Percentiles rank a stretch among this genome's conserved stretches.
These are phyloP conservation scores for Pochonia chlamydosporia DNA, from an alignment of 2,329 filamentous ascomycete genomes.

Conservation along the genomic window DNA sequence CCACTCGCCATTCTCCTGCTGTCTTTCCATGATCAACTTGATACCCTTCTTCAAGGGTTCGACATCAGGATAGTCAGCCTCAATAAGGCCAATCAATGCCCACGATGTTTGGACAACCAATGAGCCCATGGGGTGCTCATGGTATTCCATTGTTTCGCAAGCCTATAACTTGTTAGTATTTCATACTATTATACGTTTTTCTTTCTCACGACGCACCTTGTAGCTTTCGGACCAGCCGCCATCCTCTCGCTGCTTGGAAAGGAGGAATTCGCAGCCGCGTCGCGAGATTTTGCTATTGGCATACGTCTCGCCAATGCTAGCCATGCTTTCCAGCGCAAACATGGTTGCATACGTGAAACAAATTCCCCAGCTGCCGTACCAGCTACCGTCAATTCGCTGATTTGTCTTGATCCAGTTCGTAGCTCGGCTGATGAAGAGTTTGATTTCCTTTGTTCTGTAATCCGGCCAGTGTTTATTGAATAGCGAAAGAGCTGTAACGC, in stretches of 20 bases:
- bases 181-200: background rate
- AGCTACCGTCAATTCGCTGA: constrained; percentile 79
- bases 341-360: constrained; percentile 97
- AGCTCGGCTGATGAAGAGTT: constrained; percentile 63
- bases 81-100: constrained; percentile 76
- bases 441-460: constrained; percentile 73
- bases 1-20: constrained; percentile 90
- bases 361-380: constrained; percentile 97
- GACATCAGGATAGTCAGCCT: constrained; percentile 73
- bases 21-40: constrained; percentile 75
- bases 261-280: constrained; percentile 77
- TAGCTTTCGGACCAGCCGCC: constrained; percentile 98
- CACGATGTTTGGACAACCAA: constrained; percentile 95
- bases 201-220: constrained; percentile 39
- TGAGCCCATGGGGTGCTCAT: constrained; percentile 66
- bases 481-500: constrained; percentile 77
- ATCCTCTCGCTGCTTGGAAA: constrained; percentile 78
- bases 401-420: constrained; percentile 76
- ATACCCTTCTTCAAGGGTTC: constrained; percentile 69
- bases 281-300: constrained; percentile 63
- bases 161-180: constrained; percentile 40
- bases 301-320: constrained; percentile 76
- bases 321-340: constrained; percentile 88
- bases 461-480: constrained; percentile 78
- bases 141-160: constrained; percentile 71